Percentiles rank a stretch among this genome's conserved stretches.
These are phyloP conservation scores for Phytophthora tentaculata DNA, from an alignment of 352 stramenopile genomes.

Conservation along the genomic window DNA sequence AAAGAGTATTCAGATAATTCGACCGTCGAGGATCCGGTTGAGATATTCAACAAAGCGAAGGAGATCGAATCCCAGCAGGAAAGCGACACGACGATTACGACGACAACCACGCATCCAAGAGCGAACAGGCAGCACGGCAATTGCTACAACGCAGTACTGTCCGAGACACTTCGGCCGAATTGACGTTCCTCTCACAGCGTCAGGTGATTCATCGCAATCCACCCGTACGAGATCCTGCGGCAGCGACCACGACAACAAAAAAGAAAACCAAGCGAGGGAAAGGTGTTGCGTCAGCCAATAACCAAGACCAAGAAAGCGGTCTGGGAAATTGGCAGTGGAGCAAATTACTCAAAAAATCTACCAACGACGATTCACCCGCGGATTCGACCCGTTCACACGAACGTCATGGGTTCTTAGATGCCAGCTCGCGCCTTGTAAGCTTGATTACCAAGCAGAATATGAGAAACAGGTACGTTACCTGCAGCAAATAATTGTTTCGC, in stretches of 20 bases:
- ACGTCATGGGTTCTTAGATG: constrained; percentile 32
- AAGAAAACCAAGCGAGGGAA: constrained; percentile 45
- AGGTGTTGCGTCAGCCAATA: no score
- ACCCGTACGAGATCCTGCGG: constrained; percentile 47
- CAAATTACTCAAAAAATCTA: constrained; percentile 58
- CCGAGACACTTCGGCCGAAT: constrained; percentile 66
- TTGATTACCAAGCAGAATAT: constrained; percentile 43
- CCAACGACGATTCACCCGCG: no score
- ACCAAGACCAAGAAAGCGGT: no score
- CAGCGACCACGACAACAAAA: constrained; percentile 13
- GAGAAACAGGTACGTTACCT: constrained; percentile 24
- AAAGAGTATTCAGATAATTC: constrained; percentile 30
- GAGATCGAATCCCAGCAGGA: constrained; percentile 38
- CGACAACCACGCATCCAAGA: constrained; percentile 29
- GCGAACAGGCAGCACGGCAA: constrained; percentile 31
- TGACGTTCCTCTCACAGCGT: constrained; percentile 79
- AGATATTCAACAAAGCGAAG: constrained; percentile 62
- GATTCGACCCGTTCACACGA: constrained; percentile 29
- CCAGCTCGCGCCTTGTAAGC: constrained; percentile 33
- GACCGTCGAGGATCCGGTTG: constrained; percentile 42
- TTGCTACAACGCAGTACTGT: constrained; percentile 55
- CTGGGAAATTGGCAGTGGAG: no score
- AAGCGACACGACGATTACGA: constrained; percentile 45
- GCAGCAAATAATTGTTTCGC: not conserved
- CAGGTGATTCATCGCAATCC: constrained; percentile 82